Evolutionary conservation across 225 moss, liverwort and hornwort genomes (phyloP), one percentile per base, ranked within the genome.

Genomic region (Bryum argenteum): DNA sequence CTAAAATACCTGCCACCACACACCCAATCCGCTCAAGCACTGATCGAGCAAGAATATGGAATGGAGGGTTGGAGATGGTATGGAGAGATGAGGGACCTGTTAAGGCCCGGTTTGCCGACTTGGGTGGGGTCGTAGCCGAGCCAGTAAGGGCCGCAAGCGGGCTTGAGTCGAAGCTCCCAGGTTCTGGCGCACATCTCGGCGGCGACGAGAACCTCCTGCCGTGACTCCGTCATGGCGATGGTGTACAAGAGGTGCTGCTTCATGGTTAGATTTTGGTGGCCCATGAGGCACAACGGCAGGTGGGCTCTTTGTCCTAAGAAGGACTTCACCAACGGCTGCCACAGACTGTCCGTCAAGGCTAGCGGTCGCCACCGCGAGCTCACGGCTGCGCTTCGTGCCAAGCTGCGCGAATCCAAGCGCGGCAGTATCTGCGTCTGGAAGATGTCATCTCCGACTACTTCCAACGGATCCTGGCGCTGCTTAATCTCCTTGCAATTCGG

Each of bases 161-260:
- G 41, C 68, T 86, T 86, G 47, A 86, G 9, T 21, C 73, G 76
- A 8, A 86, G 13, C 41, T 82, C 82, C 85, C 85, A 86, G 9
- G 63, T 74, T 47, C 79, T 67, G 5, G 70, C 63, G 43, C 85
- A 86, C 72, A 82, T 74, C 19, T 86, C 85, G 14, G 73, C 51
- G 4, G 63, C 63, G 21, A 73, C 51, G 48, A 82, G 82, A 23
- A 71, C 59, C 23, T 18, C 65, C 54, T 83, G 80, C 16, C 48
- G 63, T 0, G 70, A 82, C 2, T 83, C 86, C 37, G 64, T 40
- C 51, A 79, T 16, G 22, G 17, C 79, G 2, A 77, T 60, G 52
- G 71, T 0, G 64, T 71, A 86, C 14, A 66, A 54, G 14, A 53
- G 39, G 33, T 67, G 67, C 33, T 63, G 82, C 11, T 66, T 74